Conservation (phyloP, 805 yeast genomes). For the Saturnispora quitensis region DNA sequence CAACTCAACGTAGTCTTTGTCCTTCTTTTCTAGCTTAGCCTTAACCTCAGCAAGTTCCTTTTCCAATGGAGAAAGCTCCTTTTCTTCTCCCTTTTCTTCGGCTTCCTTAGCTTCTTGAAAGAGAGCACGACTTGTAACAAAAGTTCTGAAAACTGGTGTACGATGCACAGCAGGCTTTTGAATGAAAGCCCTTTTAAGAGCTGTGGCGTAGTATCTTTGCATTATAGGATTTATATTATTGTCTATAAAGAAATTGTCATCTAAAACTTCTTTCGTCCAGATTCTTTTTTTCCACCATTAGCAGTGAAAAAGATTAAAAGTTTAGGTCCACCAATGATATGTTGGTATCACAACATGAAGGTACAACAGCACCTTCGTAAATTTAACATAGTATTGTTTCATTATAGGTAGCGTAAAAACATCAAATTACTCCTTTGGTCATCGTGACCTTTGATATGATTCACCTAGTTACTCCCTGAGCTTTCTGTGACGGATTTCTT, state of each 20-base stretch:
- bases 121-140: conserved; percentile 16
- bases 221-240: conserved; percentile 7
- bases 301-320: neutral
- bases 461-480: too few relatives aligned
- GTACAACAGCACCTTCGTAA: too few relatives aligned
- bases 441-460: too few relatives aligned
- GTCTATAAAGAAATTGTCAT: neutral
- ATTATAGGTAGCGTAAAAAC: too few relatives aligned
- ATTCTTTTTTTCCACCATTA: neutral
- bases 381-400: too few relatives aligned
- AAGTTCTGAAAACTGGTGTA: conserved; percentile 16
- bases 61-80: conserved; percentile 20
- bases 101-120: conserved; percentile 26
- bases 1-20: conserved; percentile 67
- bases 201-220: conserved; percentile 21
- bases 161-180: conserved; percentile 10
- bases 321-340: neutral
- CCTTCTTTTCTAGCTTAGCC: conserved; percentile 49
- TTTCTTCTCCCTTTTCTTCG: conserved; percentile 9
- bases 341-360: too few relatives aligned
- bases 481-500: too few relatives aligned
- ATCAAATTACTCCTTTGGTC: too few relatives aligned
- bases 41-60: conserved; percentile 34
- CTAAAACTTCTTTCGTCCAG: neutral
- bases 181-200: conserved; percentile 13